These are phyloP conservation scores for Petasospora rhodanensis DNA, from an alignment of 1,139 yeast genomes.

Conservation along the genomic window DNA sequence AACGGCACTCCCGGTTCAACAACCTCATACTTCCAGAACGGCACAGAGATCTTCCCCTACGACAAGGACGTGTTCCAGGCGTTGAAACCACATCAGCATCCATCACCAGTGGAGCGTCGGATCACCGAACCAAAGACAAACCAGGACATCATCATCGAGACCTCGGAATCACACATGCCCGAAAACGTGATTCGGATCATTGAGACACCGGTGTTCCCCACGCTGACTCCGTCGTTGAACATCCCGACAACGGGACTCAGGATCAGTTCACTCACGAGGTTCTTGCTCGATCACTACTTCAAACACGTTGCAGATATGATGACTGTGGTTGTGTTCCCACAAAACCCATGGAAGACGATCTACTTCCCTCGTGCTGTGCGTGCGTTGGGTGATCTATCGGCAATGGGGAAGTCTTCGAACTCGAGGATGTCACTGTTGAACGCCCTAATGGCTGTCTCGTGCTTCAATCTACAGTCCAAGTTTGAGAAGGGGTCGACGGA, in stretches of 20 bases:
- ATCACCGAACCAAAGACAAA: neutral
- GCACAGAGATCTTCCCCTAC: conserved; percentile 11
- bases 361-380: conserved; percentile 74
- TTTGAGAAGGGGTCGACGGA: conserved; percentile 41
- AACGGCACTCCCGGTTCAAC: conserved; percentile 1
- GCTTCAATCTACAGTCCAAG: conserved; percentile 74
- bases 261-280: conserved; percentile 64
- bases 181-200: conserved; percentile 19
- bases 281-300: conserved; percentile 68
- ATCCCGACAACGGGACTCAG: conserved; percentile 59
- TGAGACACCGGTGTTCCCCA: conserved; percentile 26
- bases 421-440: conserved; percentile 76
- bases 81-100: conserved; percentile 6
- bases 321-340: conserved; percentile 80
- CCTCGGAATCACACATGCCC: conserved; percentile 22
- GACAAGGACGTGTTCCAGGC: no score
- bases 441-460: conserved; percentile 77
- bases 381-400: conserved; percentile 62
- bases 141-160: conserved; percentile 15
- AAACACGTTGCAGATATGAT: conserved; percentile 79
- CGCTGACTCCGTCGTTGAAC: conserved; percentile 37
- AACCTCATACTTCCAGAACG: conserved; percentile 1
- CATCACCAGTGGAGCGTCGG: conserved; percentile 21
- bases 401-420: conserved; percentile 68
- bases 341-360: conserved; percentile 84